Evolutionary conservation across 331 rosid genomes (phyloP).

Genomic region (Erythrophleum ivorense): DNA sequence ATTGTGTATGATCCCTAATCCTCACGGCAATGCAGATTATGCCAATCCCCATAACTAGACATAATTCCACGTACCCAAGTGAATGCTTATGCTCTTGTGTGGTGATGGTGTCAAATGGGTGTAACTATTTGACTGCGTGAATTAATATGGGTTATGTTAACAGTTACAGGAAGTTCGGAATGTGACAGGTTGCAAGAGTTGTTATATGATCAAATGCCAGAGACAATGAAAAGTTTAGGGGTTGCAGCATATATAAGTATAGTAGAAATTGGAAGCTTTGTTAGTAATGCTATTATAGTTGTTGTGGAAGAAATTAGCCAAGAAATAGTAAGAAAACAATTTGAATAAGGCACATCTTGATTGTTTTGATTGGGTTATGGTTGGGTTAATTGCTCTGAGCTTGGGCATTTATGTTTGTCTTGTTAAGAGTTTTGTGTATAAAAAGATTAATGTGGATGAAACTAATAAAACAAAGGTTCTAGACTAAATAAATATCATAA

Average conservation of each 20-base stretch:
- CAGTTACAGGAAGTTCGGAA: too few species aligned
- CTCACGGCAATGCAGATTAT: too few species aligned
- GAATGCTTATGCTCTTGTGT: too few species aligned
- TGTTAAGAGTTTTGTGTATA: constrained; percentile 52
- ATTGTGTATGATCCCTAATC: too few species aligned
- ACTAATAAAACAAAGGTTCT: constrained; percentile 26
- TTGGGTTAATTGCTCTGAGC: constrained; percentile 51
- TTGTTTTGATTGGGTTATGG: constrained; percentile 61
- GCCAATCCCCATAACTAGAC: too few species aligned
- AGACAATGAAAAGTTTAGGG: constrained; percentile 55
- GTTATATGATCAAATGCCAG: constrained; percentile 69
- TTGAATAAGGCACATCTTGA: constrained; percentile 67
- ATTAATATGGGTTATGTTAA: too few species aligned
- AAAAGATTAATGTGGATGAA: constrained; percentile 42
- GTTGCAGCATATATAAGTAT: constrained; percentile 60
- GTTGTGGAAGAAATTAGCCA: constrained; percentile 43
- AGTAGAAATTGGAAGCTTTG: constrained; percentile 58
- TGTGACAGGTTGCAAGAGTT: constrained; percentile 63
- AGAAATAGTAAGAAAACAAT: constrained; percentile 55
- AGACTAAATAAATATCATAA: constrained; percentile 5
- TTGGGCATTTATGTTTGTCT: constrained; percentile 48
- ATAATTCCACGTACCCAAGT: too few species aligned
- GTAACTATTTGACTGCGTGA: too few species aligned
- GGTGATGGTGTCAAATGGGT: too few species aligned
- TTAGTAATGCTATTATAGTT: constrained; percentile 43